Evolutionary conservation across 1,284 basidiomycete species (phyloP).

Genomic region (Moniliella sp.): DNA sequence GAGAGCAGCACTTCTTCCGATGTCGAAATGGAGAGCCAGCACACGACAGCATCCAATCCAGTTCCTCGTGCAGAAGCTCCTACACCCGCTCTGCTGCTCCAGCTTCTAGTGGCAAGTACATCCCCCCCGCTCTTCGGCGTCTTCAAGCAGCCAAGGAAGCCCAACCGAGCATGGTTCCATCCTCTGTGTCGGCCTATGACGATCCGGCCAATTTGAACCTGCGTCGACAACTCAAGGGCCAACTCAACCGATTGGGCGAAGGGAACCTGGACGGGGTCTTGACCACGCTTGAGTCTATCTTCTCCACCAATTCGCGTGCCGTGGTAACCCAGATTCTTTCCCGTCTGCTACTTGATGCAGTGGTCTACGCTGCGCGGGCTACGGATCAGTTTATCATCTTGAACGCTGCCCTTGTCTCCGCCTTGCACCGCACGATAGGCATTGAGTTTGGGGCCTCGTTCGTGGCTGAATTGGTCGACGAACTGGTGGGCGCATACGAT

Average conservation of each 20-base stretch:
- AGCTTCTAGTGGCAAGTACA: conserved; percentile 34
- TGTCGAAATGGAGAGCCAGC: conserved; percentile 1
- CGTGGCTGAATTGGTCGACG: conserved; percentile 12
- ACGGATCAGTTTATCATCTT: conserved; percentile 70
- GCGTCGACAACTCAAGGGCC: conserved; percentile 58
- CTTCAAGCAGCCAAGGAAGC: conserved; percentile 26
- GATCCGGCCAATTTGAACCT: conserved; percentile 50
- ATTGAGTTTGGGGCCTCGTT: conserved; percentile 58
- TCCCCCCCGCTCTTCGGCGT: conserved; percentile 39
- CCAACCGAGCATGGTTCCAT: conserved; percentile 2
- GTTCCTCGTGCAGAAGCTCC: no score
- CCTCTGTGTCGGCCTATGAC: conserved; percentile 38
- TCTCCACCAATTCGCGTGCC: conserved; percentile 54
- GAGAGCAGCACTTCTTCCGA: not conserved
- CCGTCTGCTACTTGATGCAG: conserved; percentile 55
- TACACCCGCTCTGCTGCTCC: conserved; percentile 1
- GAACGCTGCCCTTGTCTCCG: conserved; percentile 66
- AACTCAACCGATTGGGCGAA: conserved; percentile 67
- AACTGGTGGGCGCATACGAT: conserved; percentile 7
- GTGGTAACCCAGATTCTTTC: conserved; percentile 67
- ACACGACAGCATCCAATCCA: not conserved
- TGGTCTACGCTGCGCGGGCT: conserved; percentile 59
- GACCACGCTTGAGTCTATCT: conserved; percentile 54
- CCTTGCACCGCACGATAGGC: conserved; percentile 62
- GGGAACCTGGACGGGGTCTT: conserved; percentile 67